These are phyloP conservation scores for Aspergillus fructus DNA, from an alignment of 2,329 filamentous ascomycete species.

Conservation along the genomic window DNA sequence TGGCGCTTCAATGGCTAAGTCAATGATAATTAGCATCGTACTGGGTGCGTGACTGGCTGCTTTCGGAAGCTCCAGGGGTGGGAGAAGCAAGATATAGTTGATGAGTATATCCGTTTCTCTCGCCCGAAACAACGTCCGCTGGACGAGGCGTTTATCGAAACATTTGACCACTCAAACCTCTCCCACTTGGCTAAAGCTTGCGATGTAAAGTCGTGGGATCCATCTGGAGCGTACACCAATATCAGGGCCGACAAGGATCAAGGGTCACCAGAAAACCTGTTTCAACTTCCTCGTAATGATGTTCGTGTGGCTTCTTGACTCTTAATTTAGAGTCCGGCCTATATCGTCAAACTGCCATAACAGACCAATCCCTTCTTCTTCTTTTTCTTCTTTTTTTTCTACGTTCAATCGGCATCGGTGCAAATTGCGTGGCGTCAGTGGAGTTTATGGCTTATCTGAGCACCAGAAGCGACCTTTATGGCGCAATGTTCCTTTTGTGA, in stretches of 20 bases:
- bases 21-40: conserved; percentile 65
- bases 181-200: conserved; percentile 16
- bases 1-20: background rate
- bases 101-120: conserved; percentile 70
- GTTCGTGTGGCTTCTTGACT: conserved; percentile 1
- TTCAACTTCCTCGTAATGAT: conserved; percentile 8
- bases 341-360: background rate
- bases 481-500: background rate
- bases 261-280: conserved; percentile 3
- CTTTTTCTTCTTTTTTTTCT: no score
- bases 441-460: background rate
- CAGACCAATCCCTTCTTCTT: background rate
- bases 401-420: background rate
- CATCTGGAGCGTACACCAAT: conserved; percentile 3
- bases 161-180: conserved; percentile 25
- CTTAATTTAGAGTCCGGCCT: background rate
- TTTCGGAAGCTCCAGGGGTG: conserved; percentile 73
- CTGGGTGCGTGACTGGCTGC: conserved; percentile 81
- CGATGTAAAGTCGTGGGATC: conserved; percentile 19
- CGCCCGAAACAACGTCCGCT: conserved; percentile 49
- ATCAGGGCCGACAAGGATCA: conserved; percentile 7
- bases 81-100: conserved; percentile 60
- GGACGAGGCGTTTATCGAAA: conserved; percentile 29
- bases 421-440: background rate
- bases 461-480: background rate